Conservation (phyloP, 495 filamentous ascomycete genomes). For the Penicillium bovifimosum region DNA sequence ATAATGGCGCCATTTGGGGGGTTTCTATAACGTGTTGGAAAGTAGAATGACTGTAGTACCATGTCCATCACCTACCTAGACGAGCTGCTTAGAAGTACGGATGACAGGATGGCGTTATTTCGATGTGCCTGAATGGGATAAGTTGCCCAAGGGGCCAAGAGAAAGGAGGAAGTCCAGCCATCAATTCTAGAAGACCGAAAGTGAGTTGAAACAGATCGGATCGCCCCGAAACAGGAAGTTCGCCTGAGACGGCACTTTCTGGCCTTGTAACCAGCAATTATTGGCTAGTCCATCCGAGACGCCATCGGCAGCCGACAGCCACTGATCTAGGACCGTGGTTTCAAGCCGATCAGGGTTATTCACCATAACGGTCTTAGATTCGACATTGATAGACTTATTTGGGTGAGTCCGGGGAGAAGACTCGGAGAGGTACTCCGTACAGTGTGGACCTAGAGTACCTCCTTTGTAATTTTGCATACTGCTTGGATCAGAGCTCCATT, state of each 20-base stretch:
- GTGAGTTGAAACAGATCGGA: constrained; percentile 14
- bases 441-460: background rate
- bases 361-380: background rate
- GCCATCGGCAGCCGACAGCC: background rate
- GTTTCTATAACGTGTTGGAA: background rate
- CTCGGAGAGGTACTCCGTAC: background rate
- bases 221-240: constrained; percentile 29
- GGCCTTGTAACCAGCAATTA: constrained; percentile 11
- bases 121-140: background rate
- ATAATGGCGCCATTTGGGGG: constrained; percentile 1
- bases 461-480: too few relatives aligned
- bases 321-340: constrained; percentile 3
- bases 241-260: constrained; percentile 16
- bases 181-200: background rate
- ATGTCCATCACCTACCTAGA: background rate
- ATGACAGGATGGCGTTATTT: constrained; percentile 8
- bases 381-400: background rate
- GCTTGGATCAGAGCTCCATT: too few relatives aligned
- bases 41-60: background rate
- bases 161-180: background rate
- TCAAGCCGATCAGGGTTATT: background rate
- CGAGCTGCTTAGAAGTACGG: background rate
- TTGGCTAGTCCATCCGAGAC: constrained; percentile 19
- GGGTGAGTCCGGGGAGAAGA: background rate
- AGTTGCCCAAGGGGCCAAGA: too few relatives aligned